Conservation (phyloP, 78 protist species). For the Salpingoeca rosetta region DNA sequence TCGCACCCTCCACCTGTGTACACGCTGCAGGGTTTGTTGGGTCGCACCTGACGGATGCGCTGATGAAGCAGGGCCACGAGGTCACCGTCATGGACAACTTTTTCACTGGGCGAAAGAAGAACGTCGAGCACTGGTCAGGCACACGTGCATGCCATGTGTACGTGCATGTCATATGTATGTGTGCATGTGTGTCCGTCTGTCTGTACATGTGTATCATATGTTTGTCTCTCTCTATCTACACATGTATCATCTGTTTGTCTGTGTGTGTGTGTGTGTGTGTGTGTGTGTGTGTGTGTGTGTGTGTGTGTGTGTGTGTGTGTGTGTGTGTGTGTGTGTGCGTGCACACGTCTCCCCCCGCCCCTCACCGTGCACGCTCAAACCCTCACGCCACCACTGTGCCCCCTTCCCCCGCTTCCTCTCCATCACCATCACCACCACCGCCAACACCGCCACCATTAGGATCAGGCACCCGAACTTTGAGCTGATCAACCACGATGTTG, state of each 20-base stretch:
- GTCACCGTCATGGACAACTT: slow-evolving; percentile 45
- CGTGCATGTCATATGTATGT: too few species aligned
- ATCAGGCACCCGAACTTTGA: slow-evolving; percentile 44
- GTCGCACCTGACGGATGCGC: slow-evolving; percentile 48
- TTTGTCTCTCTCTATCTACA: neutral
- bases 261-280: neutral
- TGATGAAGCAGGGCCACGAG: slow-evolving; percentile 54
- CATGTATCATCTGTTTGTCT: too few species aligned
- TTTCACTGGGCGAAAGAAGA: slow-evolving; percentile 27
- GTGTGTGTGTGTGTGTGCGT: too few species aligned
- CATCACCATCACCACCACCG: neutral
- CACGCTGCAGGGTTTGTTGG: slow-evolving; percentile 71
- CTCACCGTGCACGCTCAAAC: neutral
- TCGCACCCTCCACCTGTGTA: too few species aligned
- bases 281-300: too few species aligned
- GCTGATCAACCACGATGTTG: slow-evolving; percentile 40
- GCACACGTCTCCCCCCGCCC: neutral
- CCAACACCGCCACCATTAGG: neutral
- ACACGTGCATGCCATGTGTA: too few species aligned
- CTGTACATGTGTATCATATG: too few species aligned
- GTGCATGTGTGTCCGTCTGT: too few species aligned
- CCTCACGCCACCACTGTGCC: neutral
- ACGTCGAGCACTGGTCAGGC: slow-evolving; percentile 9
- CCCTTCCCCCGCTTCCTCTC: neutral
- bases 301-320: too few species aligned